These are phyloP conservation scores for Dipteronia dyeriana DNA, from an alignment of 345 rosid species.

Conservation along the genomic window DNA sequence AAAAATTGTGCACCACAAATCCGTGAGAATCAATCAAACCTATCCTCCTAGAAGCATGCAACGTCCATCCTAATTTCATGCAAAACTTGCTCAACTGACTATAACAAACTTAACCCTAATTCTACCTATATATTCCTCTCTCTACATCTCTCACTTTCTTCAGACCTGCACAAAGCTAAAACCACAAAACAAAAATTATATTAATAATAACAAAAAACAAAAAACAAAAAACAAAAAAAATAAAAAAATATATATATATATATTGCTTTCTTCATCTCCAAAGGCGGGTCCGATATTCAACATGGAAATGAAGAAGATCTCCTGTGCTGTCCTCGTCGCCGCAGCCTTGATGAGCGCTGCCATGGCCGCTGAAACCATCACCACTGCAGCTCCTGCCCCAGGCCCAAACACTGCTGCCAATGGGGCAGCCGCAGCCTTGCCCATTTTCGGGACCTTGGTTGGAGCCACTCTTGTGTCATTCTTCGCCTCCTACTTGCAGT, in stretches of 20 bases:
- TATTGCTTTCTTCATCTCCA: constrained; percentile 19
- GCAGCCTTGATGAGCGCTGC: constrained; percentile 59
- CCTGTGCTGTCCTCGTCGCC: constrained; percentile 49
- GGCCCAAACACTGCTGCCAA: constrained; percentile 30
- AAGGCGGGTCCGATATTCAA: constrained; percentile 28
- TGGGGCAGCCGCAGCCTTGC: constrained; percentile 48
- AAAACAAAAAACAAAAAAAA: neutral
- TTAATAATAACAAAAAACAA: constrained; percentile 15
- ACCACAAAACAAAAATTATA: neutral
- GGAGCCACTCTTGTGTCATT: constrained; percentile 68
- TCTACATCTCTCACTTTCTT: neutral
- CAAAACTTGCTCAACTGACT: neutral
- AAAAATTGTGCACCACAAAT: neutral
- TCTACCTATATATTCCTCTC: constrained; percentile 23
- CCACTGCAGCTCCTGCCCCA: constrained; percentile 46
- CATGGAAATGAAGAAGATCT: constrained; percentile 80
- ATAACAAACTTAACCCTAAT: constrained; percentile 21
- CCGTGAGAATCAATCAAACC: neutral
- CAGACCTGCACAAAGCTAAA: constrained; percentile 33
- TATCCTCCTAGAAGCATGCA: constrained; percentile 8
- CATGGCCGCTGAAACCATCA: constrained; percentile 42
- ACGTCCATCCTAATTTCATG: constrained; percentile 12
- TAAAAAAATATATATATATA: too few species aligned
- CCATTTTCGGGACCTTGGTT: constrained; percentile 56
- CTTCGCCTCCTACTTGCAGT: constrained; percentile 60